Conservation (phyloP, 108 stramenopile species). For the Nitzschia putrida region DNA sequence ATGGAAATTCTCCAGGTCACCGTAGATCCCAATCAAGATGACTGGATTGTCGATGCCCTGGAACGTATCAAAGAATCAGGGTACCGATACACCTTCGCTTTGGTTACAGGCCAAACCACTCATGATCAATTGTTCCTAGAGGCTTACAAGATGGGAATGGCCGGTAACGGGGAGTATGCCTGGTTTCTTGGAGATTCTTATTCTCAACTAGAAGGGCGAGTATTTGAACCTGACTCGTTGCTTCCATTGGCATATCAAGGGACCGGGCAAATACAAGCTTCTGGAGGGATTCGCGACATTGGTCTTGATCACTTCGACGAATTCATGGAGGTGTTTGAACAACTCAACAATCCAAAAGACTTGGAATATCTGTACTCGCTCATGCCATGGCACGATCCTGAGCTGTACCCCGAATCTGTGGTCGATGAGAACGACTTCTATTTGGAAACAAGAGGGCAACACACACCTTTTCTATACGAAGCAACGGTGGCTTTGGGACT, state of each 20-base stretch:
- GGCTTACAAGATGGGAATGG: slow-evolving; percentile 29
- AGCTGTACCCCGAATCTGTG: neutral
- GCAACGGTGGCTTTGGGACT: slow-evolving; percentile 58
- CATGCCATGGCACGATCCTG: slow-evolving; percentile 13
- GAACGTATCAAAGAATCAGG: slow-evolving; percentile 4
- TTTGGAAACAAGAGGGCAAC: neutral
- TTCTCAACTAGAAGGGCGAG: slow-evolving; percentile 17
- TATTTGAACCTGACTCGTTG: slow-evolving; percentile 35
- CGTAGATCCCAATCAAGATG: slow-evolving; percentile 1
- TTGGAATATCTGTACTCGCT: slow-evolving; percentile 24
- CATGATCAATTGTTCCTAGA: slow-evolving; percentile 39
- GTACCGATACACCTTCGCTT: slow-evolving; percentile 23
- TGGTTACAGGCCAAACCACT: neutral
- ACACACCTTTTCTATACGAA: slow-evolving; percentile 49
- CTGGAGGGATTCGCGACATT: slow-evolving; percentile 8
- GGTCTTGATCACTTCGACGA: slow-evolving; percentile 5
- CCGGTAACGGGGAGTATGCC: slow-evolving; percentile 27
- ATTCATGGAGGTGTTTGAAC: slow-evolving; percentile 2
- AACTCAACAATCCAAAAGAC: slow-evolving; percentile 24
- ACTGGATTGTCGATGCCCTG: slow-evolving; percentile 11
- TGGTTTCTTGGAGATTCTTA: slow-evolving; percentile 55
- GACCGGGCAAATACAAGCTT: slow-evolving; percentile 17
- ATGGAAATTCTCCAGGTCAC: slow-evolving; percentile 27
- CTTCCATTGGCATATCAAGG: slow-evolving; percentile 50
- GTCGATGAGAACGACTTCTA: slow-evolving; percentile 1